These are phyloP conservation scores for Physcomitrellopsis africana DNA, from an alignment of 225 moss, liverwort and hornwort genomes.

Conservation along the genomic window DNA sequence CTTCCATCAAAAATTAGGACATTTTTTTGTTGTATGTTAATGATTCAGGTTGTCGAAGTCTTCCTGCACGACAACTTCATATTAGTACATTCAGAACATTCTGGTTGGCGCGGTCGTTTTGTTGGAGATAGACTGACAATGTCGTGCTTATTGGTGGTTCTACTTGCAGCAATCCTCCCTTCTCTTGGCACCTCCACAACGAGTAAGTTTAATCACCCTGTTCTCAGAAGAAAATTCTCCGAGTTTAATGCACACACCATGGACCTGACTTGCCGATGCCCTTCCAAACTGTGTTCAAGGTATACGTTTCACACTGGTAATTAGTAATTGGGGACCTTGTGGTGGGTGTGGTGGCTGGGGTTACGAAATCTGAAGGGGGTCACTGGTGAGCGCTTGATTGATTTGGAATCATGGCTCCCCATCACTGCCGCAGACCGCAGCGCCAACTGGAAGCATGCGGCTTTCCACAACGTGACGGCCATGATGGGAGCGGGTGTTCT, in stretches of 20 bases:
- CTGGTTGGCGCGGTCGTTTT: background rate
- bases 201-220: slow-evolving; percentile 29
- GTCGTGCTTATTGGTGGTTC: slow-evolving; percentile 27
- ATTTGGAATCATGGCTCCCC: slow-evolving; percentile 53
- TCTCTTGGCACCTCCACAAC: slow-evolving; percentile 51
- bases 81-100: background rate
- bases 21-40: background rate
- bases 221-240: background rate
- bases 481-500: slow-evolving; percentile 72
- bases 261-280: too few species aligned
- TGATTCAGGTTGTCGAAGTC: slow-evolving; percentile 12
- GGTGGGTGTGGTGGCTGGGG: background rate
- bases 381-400: slow-evolving; percentile 25
- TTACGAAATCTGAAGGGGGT: slow-evolving; percentile 26
- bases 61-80: background rate
- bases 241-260: too few species aligned
- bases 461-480: slow-evolving; percentile 63
- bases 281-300: too few species aligned
- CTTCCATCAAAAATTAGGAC: background rate
- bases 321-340: background rate
- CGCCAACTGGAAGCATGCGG: slow-evolving; percentile 56
- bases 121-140: slow-evolving; percentile 20
- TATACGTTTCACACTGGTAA: too few species aligned
- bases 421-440: slow-evolving; percentile 43
- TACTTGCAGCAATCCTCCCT: slow-evolving; percentile 53